These are phyloP conservation scores for Chlamydomonas schloesseri DNA, from an alignment of 139 green algal genomes.

Conservation along the genomic window DNA sequence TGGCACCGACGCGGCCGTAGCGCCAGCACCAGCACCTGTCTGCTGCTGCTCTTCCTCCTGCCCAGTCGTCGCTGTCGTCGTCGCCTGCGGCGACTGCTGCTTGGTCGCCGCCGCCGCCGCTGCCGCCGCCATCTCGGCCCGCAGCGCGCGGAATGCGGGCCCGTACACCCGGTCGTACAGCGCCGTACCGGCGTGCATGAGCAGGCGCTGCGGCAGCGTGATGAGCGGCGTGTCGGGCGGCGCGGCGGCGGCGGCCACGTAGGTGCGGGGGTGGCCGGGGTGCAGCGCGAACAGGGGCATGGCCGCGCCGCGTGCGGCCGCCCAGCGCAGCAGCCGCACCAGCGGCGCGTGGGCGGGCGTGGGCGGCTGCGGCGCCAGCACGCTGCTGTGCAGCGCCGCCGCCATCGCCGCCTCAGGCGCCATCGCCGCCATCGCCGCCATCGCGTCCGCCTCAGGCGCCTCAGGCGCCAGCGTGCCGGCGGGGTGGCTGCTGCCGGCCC, in stretches of 20 bases:
- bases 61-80: neutral
- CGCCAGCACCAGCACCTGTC: too few relatives aligned
- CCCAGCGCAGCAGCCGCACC: slow-evolving; percentile 21
- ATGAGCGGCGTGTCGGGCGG: slow-evolving; percentile 15
- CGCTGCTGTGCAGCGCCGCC: neutral
- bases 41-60: neutral
- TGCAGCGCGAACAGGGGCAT: neutral
- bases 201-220: slow-evolving; percentile 36
- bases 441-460: too few relatives aligned
- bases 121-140: slow-evolving; percentile 5
- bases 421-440: neutral
- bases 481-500: too few relatives aligned
- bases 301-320: neutral
- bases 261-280: neutral
- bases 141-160: slow-evolving; percentile 23
- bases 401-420: neutral
- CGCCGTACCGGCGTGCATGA: slow-evolving; percentile 43
- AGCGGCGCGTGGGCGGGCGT: slow-evolving; percentile 7
- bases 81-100: too few relatives aligned
- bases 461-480: too few relatives aligned
- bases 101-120: neutral
- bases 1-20: neutral
- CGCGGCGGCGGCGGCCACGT: neutral
- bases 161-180: slow-evolving; percentile 29
- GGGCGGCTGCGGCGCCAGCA: neutral